Conservation (phyloP, 768 basidiomycete species). For the Kondoa subrosea region DNA sequence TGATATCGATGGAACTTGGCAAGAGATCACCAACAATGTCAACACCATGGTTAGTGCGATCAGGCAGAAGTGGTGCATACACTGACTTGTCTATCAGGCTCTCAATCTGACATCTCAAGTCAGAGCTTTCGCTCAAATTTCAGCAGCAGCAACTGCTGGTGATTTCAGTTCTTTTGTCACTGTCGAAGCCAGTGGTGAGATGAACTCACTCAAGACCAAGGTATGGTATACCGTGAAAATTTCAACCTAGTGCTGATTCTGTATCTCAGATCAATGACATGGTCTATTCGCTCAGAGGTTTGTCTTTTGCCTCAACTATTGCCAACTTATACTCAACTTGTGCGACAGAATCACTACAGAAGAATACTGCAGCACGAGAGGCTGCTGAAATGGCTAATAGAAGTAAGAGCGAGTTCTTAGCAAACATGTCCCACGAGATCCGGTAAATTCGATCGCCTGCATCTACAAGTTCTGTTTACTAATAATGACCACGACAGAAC, state of each 20-base stretch:
- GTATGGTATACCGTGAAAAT: conserved; percentile 28
- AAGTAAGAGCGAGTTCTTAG: conserved; percentile 92
- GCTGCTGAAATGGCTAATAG: conserved; percentile 96
- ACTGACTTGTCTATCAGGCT: conserved; percentile 29
- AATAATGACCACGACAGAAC: conserved; percentile 46
- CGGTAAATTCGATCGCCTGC: conserved; percentile 99
- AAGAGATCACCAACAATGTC: conserved; percentile 87
- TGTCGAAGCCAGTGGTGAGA: conserved; percentile 93
- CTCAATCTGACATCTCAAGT: conserved; percentile 94
- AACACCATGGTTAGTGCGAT: conserved; percentile 61
- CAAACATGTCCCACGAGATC: conserved; percentile 86
- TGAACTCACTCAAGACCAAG: conserved; percentile 94
- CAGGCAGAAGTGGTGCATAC: conserved; percentile 11
- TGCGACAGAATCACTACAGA: conserved; percentile 86
- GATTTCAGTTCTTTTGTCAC: conserved; percentile 99
- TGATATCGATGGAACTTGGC: conserved; percentile 94
- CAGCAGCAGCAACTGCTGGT: conserved; percentile 93
- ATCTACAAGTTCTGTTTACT: conserved; percentile 47
- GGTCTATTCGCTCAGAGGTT: conserved; percentile 74
- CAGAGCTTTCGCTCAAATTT: conserved; percentile 95
- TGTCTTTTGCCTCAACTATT: too few species aligned
- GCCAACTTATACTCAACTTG: too few species aligned
- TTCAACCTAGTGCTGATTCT: background rate
- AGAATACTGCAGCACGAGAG: conserved; percentile 93
- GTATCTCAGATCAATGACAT: conserved; percentile 63